Base-by-base conservation (phyloP, 345 rosid genomes). In the Eucalyptus victrix region DNA sequence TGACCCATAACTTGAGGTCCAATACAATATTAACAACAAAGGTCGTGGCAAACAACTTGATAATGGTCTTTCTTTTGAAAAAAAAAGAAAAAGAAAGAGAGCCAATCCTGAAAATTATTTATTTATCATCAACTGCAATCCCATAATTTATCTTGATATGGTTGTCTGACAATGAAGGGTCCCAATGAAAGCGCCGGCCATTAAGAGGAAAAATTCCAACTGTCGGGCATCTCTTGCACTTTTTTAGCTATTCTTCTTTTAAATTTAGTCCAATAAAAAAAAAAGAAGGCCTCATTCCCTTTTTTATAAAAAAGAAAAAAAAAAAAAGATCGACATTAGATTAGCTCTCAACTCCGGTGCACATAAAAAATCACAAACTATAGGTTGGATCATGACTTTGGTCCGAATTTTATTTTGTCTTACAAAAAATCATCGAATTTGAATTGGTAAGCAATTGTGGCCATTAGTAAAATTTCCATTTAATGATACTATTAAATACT, bases 391-490 rank as follows among this genome's bases (percentile, higher is more conserved):
- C 7, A 18, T 2, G 2, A 34, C 6, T 72, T 17, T 10, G 4
- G 23, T 19, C 44, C 2, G 2, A 72, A 72, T 12, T 72, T 34
- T 19, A 10, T 72, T 72, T 34, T 9, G 2, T 18, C 81, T 72
- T 14, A 34, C 12, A 18, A 72, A 72, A 69, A 18, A 17, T 3
- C 3, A 16, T 19, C 2, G 0, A n/a, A 4, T 65, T 15, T 69
- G 0, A n/a, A n/a, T n/a, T 9, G 24, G 6, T 18, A 34, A 0
- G 1, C 4, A 34, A 18, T 34, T 34, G 10, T 2, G 12, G 4
- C 2, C 26, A 23, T 13, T 53, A 53, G 6, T 34, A 5, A 32
- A 34, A 19, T 34, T 72, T 72, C 3, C 44, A 2, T 69, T 2
- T 11, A 18, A 9, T 18, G 14, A 18, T 0, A 7, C 2, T 1